Percentiles rank a stretch among this genome's conserved stretches.
phyloP scores from a whole-genome alignment of 2,329 filamentous ascomycete genomes.

The Fusarium transvaalense region DNA sequence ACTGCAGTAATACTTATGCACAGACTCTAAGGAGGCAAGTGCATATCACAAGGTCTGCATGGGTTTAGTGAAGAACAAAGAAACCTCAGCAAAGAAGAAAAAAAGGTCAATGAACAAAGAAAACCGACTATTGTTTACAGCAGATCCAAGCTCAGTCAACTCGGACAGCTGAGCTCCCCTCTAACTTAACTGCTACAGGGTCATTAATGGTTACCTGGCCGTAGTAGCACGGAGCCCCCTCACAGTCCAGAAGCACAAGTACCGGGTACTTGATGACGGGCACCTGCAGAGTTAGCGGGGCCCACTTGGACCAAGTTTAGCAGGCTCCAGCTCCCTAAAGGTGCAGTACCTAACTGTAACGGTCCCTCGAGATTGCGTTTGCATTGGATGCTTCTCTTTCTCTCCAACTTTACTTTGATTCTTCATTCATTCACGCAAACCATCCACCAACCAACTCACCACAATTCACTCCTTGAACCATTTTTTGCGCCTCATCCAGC shows the following conservation, averaged over 20 bases:
- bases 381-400: constrained; percentile 14
- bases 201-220: constrained; percentile 37
- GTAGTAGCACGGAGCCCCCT: constrained; percentile 27
- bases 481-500: constrained; percentile 23
- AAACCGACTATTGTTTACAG: constrained; percentile 6
- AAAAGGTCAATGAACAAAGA: constrained; percentile 17
- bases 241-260: constrained; percentile 11
- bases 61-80: neutral
- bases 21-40: neutral
- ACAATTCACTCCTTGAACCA: constrained; percentile 35
- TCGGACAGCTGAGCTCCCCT: neutral
- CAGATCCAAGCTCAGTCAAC: constrained; percentile 11
- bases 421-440: constrained; percentile 29
- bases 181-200: constrained; percentile 9
- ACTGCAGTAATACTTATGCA: neutral
- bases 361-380: constrained; percentile 27
- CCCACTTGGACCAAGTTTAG: constrained; percentile 28
- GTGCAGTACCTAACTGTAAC: constrained; percentile 25
- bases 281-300: constrained; percentile 25
- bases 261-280: constrained; percentile 30
- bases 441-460: constrained; percentile 32
- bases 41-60: neutral
- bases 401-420: constrained; percentile 32
- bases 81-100: neutral
- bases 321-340: constrained; percentile 28